Evolutionary conservation across 345 rosid species (phyloP), one percentile per base, ranked within the genome.

Genomic region (Eucalyptus microcorys): DNA sequence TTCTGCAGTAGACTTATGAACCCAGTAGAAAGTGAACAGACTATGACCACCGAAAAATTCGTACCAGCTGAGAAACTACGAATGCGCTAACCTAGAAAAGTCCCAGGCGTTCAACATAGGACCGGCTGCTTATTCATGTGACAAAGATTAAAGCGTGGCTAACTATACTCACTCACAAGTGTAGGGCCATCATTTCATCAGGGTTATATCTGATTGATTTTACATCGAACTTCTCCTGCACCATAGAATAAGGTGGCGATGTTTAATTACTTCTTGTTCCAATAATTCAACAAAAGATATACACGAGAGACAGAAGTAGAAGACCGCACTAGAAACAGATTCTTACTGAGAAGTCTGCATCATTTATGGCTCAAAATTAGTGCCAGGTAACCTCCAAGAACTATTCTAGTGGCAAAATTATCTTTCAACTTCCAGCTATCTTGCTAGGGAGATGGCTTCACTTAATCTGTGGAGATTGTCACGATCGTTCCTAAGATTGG

Each of bases 131-230:
- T 19, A 97, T 95, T 84, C 98, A 91, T 14, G 98, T 97, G 55
- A 97, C 97, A 86, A 97, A 97, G 84, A 97, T 97, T 24, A 97
- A 94, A 85, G 99, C 96, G 90, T 96, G 98, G 89, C 98, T 96
- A 61, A 96, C 91, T 53, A 95, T 95, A 88, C 98, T 97, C 55
- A 97, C 99, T 95, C 94, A 96, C 24, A 96, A 93, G 90, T 97
- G 95, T 53, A 97, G 89, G 66, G 97, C 94, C 96, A 94, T 95
- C 99, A 95, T 95, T 89, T 95, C 91, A 76, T 91, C 86, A 14
- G 87, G 84, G 19, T 42, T 92, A 3, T 37, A 5, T 43, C 91
- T 86, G 64, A 97, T 57, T 27, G 94, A 59, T 91, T 92, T 92
- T 32, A 97, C 98, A 66, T 92, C 89, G 57, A 96, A 97, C 53